Base-by-base conservation (phyloP, 306 rosid species). In the Trifolium pratense region DNA sequence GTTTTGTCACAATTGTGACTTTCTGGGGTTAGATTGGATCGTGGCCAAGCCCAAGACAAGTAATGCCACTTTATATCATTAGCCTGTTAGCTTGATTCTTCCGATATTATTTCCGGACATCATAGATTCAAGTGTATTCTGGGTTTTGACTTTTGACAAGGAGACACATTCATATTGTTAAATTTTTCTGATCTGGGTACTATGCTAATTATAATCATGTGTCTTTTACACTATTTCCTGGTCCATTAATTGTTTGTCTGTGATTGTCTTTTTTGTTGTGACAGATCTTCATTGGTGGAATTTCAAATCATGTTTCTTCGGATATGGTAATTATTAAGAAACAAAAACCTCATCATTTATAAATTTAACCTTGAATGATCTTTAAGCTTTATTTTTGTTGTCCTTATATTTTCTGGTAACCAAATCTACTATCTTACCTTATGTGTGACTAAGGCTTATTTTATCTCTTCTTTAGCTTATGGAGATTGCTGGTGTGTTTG, bases 271-370 rank as follows among this genome's bases (percentile, higher is more conserved):
- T 25, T 59, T 5, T 75, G 52, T 85, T 83, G 53, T 37, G 67
- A 75, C 91, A 91, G 99, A 85, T 94, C 75, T 88, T 91, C 76
- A 68, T 94, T 78, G 97, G 97, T 82, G 99, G 99, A 79, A 81
- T 94, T 79, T 87, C 99, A 75, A 86, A 76, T 74, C 77, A 66
- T 74, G 75, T 94, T 74, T 88, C 99, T 48, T 82, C 96, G 6
- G 73, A 88, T 51, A 89, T 91, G 99, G 99, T 94, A 86, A 82
- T 64, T 59, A 72, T 67, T 49, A 42, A 36, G 10, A 68, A 61
- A 18, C 43, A 31, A 68, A 23, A 31, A 45, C 3, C 53, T 17
- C 48, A 17, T 60, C 56, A 4, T 18, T 70, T 53, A 21, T 48
- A 51, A 46, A 29, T 56, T 58, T 59, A 52, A 34, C 66, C 43